Conservation (phyloP, 73 alveolate genomes). For the Paramecium sexaurelia region DNA sequence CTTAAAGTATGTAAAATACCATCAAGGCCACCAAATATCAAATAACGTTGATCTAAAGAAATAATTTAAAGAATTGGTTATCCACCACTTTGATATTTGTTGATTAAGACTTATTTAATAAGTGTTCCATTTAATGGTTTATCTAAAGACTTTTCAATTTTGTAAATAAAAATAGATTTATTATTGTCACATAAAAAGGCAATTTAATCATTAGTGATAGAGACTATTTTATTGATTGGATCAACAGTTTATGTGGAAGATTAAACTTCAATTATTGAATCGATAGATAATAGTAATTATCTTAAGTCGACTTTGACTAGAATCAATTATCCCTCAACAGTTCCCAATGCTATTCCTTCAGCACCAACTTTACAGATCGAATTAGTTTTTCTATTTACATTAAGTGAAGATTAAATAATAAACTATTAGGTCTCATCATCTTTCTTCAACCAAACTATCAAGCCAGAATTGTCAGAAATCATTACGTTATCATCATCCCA, state of each 20-base stretch:
- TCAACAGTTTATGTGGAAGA: neutral
- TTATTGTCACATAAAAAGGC: conserved; percentile 4
- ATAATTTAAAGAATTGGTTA: conserved; percentile 4
- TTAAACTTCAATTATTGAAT: neutral
- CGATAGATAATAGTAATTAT: neutral
- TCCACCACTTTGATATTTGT: neutral
- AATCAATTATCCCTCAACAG: neutral
- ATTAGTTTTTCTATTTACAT: neutral
- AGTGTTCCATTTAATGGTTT: neutral
- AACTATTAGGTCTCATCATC: neutral
- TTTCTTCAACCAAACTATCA: conserved; percentile 1
- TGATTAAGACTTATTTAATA: neutral
- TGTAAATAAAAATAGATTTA: neutral
- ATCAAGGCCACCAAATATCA: conserved; percentile 54
- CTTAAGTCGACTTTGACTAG: conserved; percentile 30
- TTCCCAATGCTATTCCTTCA: conserved; percentile 20
- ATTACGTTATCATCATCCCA: conserved; percentile 57
- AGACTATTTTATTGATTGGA: neutral
- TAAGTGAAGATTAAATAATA: neutral
- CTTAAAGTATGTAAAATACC: conserved; percentile 39
- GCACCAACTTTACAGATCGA: conserved; percentile 22
- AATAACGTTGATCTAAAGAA: neutral
- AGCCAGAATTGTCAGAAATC: neutral
- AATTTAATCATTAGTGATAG: conserved; percentile 3
- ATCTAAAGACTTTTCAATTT: conserved; percentile 41